These are phyloP conservation scores for Suhomyces chickasaworum DNA, from an alignment of 1,139 yeast genomes.

Conservation along the genomic window DNA sequence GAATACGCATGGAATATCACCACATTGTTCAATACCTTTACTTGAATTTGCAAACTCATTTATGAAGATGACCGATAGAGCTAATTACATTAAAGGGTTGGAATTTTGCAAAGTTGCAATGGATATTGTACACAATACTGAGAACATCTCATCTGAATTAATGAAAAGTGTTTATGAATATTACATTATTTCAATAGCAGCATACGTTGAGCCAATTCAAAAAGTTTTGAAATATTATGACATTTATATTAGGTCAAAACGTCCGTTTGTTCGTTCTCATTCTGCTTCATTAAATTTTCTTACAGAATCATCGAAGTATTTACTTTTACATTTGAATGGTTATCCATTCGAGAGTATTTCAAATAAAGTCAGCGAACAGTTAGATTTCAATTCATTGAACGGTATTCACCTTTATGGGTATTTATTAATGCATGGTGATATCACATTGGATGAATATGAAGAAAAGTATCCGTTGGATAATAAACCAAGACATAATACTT, in stretches of 20 bases:
- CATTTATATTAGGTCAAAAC: constrained; percentile 23
- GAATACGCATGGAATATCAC: constrained; percentile 28
- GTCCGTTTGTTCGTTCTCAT: constrained; percentile 18
- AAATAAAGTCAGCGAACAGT: constrained; percentile 1
- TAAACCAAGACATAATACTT: constrained; percentile 9
- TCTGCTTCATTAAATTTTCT: constrained; percentile 17
- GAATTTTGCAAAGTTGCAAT: constrained; percentile 42
- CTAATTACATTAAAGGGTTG: constrained; percentile 27
- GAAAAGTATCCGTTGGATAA: constrained; percentile 6
- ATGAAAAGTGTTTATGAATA: constrained; percentile 46
- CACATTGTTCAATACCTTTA: constrained; percentile 32
- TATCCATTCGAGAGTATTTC: constrained; percentile 14
- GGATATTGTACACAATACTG: constrained; percentile 36
- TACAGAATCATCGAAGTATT: constrained; percentile 21
- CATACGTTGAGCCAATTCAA: constrained; percentile 44
- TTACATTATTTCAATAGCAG: constrained; percentile 47
- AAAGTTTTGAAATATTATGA: constrained; percentile 39
- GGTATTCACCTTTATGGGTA: constrained; percentile 15
- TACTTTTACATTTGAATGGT: constrained; percentile 24
- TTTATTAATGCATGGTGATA: constrained; percentile 21
- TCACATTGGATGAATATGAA: constrained; percentile 21
- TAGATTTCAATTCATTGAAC: constrained; percentile 6
- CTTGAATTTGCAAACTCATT: constrained; percentile 38
- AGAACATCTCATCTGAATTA: constrained; percentile 38
- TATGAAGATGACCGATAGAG: constrained; percentile 40